These are phyloP conservation scores for Penicillium janthinellum DNA, from an alignment of 2,329 filamentous ascomycete genomes.

Conservation along the genomic window DNA sequence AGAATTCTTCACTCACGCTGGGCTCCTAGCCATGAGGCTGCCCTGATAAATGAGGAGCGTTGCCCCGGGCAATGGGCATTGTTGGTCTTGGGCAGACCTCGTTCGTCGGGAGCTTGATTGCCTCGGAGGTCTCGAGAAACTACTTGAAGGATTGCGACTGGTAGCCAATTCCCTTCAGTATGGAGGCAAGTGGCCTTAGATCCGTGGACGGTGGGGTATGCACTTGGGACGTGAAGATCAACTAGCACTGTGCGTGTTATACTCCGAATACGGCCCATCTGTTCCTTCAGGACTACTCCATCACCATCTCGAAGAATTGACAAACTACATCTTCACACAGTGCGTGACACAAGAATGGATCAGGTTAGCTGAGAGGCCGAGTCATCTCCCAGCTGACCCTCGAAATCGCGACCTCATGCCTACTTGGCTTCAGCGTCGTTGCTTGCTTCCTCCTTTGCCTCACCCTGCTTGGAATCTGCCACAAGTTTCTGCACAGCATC, in stretches of 20 bases:
- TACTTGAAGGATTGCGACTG: neutral
- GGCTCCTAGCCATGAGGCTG: neutral
- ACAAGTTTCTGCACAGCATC: constrained; percentile 75
- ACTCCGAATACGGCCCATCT: neutral
- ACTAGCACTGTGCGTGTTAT: neutral
- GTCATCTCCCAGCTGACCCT: neutral
- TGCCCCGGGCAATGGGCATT: neutral
- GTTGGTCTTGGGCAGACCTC: neutral
- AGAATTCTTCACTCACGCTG: too few species aligned
- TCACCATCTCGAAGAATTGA: neutral
- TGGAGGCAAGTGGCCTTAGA: neutral
- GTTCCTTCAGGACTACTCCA: neutral
- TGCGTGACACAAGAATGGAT: neutral
- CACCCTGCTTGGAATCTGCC: constrained; percentile 37
- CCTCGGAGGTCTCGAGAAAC: neutral
- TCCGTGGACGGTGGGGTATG: neutral
- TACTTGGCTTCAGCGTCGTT: constrained; percentile 8
- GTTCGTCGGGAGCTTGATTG: neutral
- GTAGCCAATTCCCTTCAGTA: neutral
- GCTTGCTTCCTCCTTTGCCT: constrained; percentile 12
- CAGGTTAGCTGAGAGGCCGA: neutral
- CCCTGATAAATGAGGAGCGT: neutral
- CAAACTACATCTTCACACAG: neutral
- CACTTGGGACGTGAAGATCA: neutral
- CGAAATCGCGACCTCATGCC: neutral